Evolutionary conservation across 306 rosid genomes (phyloP).

Genomic region (Phaseolus lunatus): DNA sequence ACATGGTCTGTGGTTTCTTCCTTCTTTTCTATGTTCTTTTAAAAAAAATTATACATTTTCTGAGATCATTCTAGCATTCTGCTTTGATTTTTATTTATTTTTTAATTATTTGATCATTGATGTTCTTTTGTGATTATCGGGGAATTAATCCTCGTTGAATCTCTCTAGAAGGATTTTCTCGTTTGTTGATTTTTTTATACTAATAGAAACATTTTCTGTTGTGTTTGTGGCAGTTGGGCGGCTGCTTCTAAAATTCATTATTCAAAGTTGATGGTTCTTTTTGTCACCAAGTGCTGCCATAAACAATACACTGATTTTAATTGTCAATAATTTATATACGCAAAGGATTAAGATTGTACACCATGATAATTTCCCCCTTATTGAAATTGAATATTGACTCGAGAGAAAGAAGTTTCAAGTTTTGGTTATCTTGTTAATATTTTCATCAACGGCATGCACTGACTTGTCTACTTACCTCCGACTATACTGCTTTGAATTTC

Average conservation of each 20-base stretch:
- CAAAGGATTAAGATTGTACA: slow-evolving; percentile 38
- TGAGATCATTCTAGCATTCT: neutral
- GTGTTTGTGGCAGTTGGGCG: slow-evolving; percentile 78
- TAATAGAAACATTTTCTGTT: slow-evolving; percentile 3
- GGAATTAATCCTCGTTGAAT: slow-evolving; percentile 2
- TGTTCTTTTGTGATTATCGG: neutral
- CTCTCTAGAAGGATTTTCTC: neutral
- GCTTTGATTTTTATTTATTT: no score
- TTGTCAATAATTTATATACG: slow-evolving; percentile 19
- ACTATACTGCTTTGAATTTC: no score
- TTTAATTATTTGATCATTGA: slow-evolving; percentile 11
- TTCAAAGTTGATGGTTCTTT: slow-evolving; percentile 29
- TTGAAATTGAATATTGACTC: slow-evolving; percentile 5
- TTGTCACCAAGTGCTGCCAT: slow-evolving; percentile 23
- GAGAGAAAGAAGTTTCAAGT: neutral
- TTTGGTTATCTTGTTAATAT: neutral
- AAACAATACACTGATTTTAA: slow-evolving; percentile 33
- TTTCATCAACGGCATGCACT: neutral
- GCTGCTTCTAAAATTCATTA: slow-evolving; percentile 41
- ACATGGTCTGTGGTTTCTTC: neutral
- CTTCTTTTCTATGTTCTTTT: neutral
- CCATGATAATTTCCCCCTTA: slow-evolving; percentile 1
- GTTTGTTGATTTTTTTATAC: neutral
- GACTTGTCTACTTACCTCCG: no score
- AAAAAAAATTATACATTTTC: neutral